Evolutionary conservation across 2,329 filamentous ascomycete species (phyloP), one percentile per base, ranked within the genome.

Genomic region (Gremmenia infestans): DNA sequence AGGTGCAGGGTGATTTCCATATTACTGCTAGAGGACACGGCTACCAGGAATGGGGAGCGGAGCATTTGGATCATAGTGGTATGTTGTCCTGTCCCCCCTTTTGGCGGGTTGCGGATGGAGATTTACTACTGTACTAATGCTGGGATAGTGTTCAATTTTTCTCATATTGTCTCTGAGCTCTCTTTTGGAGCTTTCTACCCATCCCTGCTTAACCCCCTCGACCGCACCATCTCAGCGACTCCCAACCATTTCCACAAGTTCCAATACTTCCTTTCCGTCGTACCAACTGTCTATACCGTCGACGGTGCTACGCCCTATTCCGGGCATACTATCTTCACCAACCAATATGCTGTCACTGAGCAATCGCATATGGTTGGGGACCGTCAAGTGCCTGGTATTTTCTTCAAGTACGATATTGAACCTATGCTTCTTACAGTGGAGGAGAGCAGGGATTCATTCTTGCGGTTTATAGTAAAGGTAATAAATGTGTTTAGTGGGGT

Each of bases 391-490:
- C 94, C 94, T 0, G 94, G 94, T 35, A 85, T 99, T 60, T 99
- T 97, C 71, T 89, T 99, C 81, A 99, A 97, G 76, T 99, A 96
- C 75, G 93, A 97, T 71, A 97, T 99, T 65, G 94, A 99, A 78
- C 94, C 94, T 1, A 92, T 99, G 66, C 76, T 94, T 71, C 78
- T 99, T 52, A 86, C 88, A 28, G 87, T 99, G 43, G 87, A 87
- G 59, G 93, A 97, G 75, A 84, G 85, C 67, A 84, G 91, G 68
- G 86, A 87, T 55, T 80, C 88, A 45, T 77, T 96, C 56, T 73
- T 96, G 62, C 78, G 81, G 23, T 83, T 99, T 65, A 59, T 92
- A 46, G 81, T 97, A 62, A 85, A 93, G 70, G 74, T 97, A 50
- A 86, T 97, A 62, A 99, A 99, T 72, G 88, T 97, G 17, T 79